Evolutionary conservation across 2,329 filamentous ascomycete genomes (phyloP), one percentile per base, ranked within the genome.

Genomic region (Graphium sp.): DNA sequence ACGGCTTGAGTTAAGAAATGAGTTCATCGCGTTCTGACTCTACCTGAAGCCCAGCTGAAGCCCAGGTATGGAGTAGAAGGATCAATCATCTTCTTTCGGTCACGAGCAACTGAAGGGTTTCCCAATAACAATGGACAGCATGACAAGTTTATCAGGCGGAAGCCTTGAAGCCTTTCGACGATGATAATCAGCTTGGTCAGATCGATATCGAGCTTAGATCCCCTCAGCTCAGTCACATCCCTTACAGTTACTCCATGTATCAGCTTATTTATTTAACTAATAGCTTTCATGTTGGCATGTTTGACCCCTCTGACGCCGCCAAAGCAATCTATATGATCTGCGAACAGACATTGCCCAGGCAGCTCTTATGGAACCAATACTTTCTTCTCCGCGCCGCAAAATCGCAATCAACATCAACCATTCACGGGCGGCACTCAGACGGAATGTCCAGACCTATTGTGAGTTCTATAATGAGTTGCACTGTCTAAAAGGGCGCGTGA

Each of bases 221-320:
- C 22, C 14, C 22, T 13, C n/a, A 23, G 22, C 22, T 11, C 22
- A 4, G n/a, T 13, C 22, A n/a, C 22, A 23, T n/a, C n/a, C 22
- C 11, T 10, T 22, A 7, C 18, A 28, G 5, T 22, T 7, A 29
- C 27, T 10, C 18, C 4, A 12, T 18, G 15, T 19, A n/a, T 18
- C 14, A 13, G 14, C 9, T 14, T 10, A 22, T n/a, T 13, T 16
- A 28, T 4, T 21, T 11, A 18, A 24, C 9, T 15, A n/a, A n/a
- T n/a, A n/a, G n/a, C n/a, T n/a, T n/a, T n/a, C n/a, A 19, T 26
- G 15, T 9, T 3, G 22, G 35, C 34, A 71, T 84, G 77, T 84
- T 44, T 59, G 73, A 66, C 66, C 57, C 75, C 71, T 84, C 78
- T 84, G 79, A 85, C 78, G 73, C 79, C 70, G 75, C 72, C 75